Evolutionary conservation across 352 stramenopile species (phyloP).

Genomic region (Thalassiosira exigua): DNA sequence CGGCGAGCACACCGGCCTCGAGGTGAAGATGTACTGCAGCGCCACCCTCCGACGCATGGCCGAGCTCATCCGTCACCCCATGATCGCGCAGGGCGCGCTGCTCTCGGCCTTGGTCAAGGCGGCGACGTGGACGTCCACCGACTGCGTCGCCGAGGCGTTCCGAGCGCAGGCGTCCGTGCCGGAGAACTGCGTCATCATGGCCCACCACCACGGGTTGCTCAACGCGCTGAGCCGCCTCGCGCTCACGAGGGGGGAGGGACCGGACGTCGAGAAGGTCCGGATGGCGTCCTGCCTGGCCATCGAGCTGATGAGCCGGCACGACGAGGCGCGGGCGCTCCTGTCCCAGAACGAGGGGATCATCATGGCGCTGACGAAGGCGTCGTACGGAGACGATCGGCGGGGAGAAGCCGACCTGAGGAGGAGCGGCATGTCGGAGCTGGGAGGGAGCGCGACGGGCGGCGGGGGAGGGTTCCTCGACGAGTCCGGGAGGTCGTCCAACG

Average conservation of each 20-base stretch:
- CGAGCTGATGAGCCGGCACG: slow-evolving; percentile 62
- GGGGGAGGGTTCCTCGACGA: neutral
- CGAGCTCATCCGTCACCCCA: slow-evolving; percentile 62
- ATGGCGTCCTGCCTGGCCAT: slow-evolving; percentile 50
- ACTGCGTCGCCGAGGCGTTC: slow-evolving; percentile 68
- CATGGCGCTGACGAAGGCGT: slow-evolving; percentile 65
- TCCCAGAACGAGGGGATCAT: slow-evolving; percentile 70
- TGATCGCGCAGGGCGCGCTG: slow-evolving; percentile 60
- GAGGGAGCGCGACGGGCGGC: slow-evolving; percentile 9
- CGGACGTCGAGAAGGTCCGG: slow-evolving; percentile 55
- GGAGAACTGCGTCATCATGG: slow-evolving; percentile 64
- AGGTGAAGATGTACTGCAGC: slow-evolving; percentile 69
- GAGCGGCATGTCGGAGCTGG: slow-evolving; percentile 36
- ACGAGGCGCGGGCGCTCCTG: slow-evolving; percentile 45
- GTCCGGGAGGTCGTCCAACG: neutral
- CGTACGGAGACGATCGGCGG: slow-evolving; percentile 43
- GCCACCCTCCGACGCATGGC: slow-evolving; percentile 62
- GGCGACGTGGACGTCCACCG: slow-evolving; percentile 57
- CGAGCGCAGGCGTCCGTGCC: slow-evolving; percentile 42
- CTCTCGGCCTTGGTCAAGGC: slow-evolving; percentile 64
- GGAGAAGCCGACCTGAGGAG: slow-evolving; percentile 15
- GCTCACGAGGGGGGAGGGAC: slow-evolving; percentile 34
- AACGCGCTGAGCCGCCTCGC: slow-evolving; percentile 60
- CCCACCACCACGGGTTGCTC: slow-evolving; percentile 63
- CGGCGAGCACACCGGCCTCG: slow-evolving; percentile 44